A percentile compares a stretch with the other conserved stretches of the same genome.
Evolutionary conservation across 495 filamentous ascomycete genomes (phyloP).

Genomic region (Pseudomonodictys pantanalensis): DNA sequence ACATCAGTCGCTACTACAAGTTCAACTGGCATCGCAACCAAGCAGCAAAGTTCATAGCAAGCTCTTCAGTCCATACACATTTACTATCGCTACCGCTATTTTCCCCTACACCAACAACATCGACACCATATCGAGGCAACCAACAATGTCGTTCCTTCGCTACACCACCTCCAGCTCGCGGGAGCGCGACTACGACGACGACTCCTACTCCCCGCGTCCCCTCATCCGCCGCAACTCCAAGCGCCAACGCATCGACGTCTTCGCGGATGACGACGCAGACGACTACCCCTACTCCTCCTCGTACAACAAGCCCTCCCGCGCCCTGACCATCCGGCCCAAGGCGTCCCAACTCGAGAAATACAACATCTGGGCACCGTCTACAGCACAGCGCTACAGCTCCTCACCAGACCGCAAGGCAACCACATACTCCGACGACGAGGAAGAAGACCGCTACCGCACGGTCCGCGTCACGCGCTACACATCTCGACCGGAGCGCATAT

Average conservation of each 20-base stretch:
- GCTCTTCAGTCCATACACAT: neutral
- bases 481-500: neutral
- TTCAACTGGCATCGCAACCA: too few species aligned
- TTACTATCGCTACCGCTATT: neutral
- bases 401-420: neutral
- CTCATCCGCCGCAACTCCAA: constrained; percentile 25
- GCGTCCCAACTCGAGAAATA: constrained; percentile 18
- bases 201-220: constrained; percentile 5
- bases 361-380: constrained; percentile 13
- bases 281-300: constrained; percentile 16
- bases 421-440: neutral
- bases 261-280: constrained; percentile 18
- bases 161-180: neutral
- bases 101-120: neutral
- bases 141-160: constrained; percentile 9
- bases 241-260: constrained; percentile 16
- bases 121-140: neutral
- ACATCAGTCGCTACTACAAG: too few species aligned
- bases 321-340: constrained; percentile 9
- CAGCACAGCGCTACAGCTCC: neutral
- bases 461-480: constrained; percentile 1
- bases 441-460: neutral
- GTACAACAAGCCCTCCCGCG: constrained; percentile 6
- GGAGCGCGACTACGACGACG: constrained; percentile 4
- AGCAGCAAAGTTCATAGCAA: too few species aligned